Evolutionary conservation across 176 grass and related monocot genomes (phyloP).

Genomic region (Sorghum bicolor): Sorghum_bicolor_NCBIv3 NC_012871.2:64370501-64371000

Average conservation of each 20-base stretch:
- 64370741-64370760: constrained; percentile 18
- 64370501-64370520: not conserved
- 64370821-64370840: not conserved
- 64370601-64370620: not conserved
- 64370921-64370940: constrained; percentile 28
- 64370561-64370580: not conserved
- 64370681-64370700: not conserved
- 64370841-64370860: constrained; percentile 33
- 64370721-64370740: constrained; percentile 1
- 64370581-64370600: not conserved
- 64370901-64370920: constrained; percentile 37
- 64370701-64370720: constrained; percentile 9
- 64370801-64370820: not conserved
- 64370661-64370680: not conserved
- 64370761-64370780: not conserved
- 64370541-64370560: too few species aligned
- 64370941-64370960: constrained; percentile 33
- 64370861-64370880: constrained; percentile 31
- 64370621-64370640: not conserved
- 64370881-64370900: constrained; percentile 34
- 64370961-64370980: constrained; percentile 44
- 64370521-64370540: not conserved
- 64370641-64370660: not conserved
- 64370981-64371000: constrained; percentile 39
- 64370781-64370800: constrained; percentile 17